phyloP scores from a whole-genome alignment of 2,329 filamentous ascomycete genomes.

The Mariannaea sp. region DNA sequence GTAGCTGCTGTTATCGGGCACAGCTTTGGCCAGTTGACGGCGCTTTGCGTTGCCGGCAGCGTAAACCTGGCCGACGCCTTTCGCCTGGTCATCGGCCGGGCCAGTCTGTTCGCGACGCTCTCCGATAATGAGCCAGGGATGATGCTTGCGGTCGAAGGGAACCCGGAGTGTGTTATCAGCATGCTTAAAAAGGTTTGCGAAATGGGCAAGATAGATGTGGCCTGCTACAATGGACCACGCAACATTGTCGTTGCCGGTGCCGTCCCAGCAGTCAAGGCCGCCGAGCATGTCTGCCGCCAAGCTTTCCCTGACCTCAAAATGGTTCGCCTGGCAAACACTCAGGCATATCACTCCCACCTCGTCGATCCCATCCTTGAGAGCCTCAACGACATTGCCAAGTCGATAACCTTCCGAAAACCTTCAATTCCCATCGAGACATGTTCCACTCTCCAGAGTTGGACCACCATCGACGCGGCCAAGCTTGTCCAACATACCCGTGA shows the following conservation, averaged over 20 bases:
- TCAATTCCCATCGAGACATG: conserved; percentile 20
- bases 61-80: conserved; percentile 41
- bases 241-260: conserved; percentile 24
- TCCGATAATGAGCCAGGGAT: conserved; percentile 43
- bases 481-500: conserved; percentile 22
- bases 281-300: conserved; percentile 12
- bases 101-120: conserved; percentile 37
- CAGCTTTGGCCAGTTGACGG: conserved; percentile 47
- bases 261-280: conserved; percentile 8
- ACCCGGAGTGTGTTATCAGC: too few species aligned
- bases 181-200: too few species aligned
- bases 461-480: conserved; percentile 2
- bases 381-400: conserved; percentile 7
- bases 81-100: conserved; percentile 38
- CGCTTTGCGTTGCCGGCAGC: conserved; percentile 41
- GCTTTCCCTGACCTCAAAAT: too few species aligned
- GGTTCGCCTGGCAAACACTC: conserved; percentile 20
- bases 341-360: conserved; percentile 26
- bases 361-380: conserved; percentile 16
- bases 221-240: conserved; percentile 23
- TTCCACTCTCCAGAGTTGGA: conserved; percentile 1
- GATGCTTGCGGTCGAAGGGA: conserved; percentile 43
- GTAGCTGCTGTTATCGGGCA: conserved; percentile 39
- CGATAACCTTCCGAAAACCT: conserved; percentile 13
- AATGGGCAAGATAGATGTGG: too few species aligned